Percentiles rank a stretch among this genome's conserved stretches.
Evolutionary conservation across 192 early-diverging fungal species (phyloP).

Genomic region (Umbelopsis sp.): DNA sequence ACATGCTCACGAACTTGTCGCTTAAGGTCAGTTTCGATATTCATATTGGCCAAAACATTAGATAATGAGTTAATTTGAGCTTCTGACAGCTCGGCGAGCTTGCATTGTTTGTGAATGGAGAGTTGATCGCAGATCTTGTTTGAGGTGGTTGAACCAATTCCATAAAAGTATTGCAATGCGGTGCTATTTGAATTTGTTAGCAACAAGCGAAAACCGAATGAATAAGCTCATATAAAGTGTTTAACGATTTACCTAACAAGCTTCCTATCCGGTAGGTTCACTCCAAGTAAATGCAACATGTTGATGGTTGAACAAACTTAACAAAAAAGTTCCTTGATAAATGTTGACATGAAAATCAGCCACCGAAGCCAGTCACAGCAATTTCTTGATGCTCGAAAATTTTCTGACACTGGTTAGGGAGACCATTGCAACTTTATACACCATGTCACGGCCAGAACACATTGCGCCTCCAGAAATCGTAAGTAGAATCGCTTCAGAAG

Average conservation of each 20-base stretch:
- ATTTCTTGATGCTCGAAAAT: constrained; percentile 1
- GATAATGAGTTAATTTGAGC: constrained; percentile 86
- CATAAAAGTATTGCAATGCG: constrained; percentile 88
- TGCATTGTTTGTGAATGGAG: constrained; percentile 83
- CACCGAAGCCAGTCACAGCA: constrained; percentile 18
- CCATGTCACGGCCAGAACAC: constrained; percentile 96
- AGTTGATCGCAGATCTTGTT: constrained; percentile 78
- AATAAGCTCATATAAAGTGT: neutral
- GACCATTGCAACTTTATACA: constrained; percentile 10
- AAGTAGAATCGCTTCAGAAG: constrained; percentile 32
- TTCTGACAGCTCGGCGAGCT: constrained; percentile 87
- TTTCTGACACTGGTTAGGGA: neutral
- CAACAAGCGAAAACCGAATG: neutral
- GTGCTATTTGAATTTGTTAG: constrained; percentile 42
- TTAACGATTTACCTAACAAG: constrained; percentile 54
- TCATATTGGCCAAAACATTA: constrained; percentile 85
- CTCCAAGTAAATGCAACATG: constrained; percentile 91
- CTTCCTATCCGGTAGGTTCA: constrained; percentile 93
- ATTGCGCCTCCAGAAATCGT: constrained; percentile 96
- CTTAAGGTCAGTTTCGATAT: constrained; percentile 79
- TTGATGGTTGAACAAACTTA: constrained; percentile 17
- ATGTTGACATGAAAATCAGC: neutral
- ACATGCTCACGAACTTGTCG: constrained; percentile 72
- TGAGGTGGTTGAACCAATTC: constrained; percentile 81
- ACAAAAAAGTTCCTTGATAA: neutral